A percentile compares a stretch with the other conserved stretches of the same genome.
Evolutionary conservation across 495 filamentous ascomycete species (phyloP).

Genomic region (Aspergillus indologenus): DNA sequence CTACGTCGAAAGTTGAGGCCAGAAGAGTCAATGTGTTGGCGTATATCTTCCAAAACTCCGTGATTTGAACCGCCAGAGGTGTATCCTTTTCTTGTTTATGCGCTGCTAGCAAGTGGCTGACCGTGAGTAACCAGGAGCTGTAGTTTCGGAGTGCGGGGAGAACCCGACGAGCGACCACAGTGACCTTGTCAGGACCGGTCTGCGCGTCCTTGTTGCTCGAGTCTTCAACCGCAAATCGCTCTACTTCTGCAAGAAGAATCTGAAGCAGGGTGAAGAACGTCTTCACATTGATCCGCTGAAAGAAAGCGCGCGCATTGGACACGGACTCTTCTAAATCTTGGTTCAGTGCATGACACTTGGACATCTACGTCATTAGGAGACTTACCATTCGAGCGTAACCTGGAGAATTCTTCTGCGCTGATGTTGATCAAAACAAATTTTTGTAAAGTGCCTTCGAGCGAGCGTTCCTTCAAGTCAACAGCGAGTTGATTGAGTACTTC

Average conservation of each 20-base stretch:
- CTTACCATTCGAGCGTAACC: slow-evolving; percentile 59
- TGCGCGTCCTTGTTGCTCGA: slow-evolving; percentile 31
- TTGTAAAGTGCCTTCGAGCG: slow-evolving; percentile 62
- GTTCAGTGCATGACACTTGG: slow-evolving; percentile 23
- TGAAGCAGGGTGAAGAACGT: slow-evolving; percentile 76
- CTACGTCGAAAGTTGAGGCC: slow-evolving; percentile 56
- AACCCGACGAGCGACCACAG: slow-evolving; percentile 59
- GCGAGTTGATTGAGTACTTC: slow-evolving; percentile 77
- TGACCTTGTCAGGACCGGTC: slow-evolving; percentile 54
- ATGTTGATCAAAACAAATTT: slow-evolving; percentile 86
- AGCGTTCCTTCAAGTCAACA: slow-evolving; percentile 66
- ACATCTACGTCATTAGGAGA: slow-evolving; percentile 8
- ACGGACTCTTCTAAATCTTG: slow-evolving; percentile 34
- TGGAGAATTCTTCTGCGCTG: slow-evolving; percentile 71
- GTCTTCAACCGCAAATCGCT: slow-evolving; percentile 54
- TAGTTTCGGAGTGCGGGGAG: slow-evolving; percentile 70
- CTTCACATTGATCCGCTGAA: slow-evolving; percentile 76
- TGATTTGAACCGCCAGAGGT: slow-evolving; percentile 55
- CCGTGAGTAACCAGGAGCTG: slow-evolving; percentile 64
- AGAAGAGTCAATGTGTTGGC: slow-evolving; percentile 64
- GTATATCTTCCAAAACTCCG: slow-evolving; percentile 71
- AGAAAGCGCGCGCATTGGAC: slow-evolving; percentile 62
- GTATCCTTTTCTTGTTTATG: slow-evolving; percentile 56
- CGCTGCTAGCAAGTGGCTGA: slow-evolving; percentile 47
- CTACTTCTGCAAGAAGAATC: slow-evolving; percentile 64